phyloP scores from a whole-genome alignment of 2,329 filamentous ascomycete species.

The Purpureocillium takamizusanense region DNA sequence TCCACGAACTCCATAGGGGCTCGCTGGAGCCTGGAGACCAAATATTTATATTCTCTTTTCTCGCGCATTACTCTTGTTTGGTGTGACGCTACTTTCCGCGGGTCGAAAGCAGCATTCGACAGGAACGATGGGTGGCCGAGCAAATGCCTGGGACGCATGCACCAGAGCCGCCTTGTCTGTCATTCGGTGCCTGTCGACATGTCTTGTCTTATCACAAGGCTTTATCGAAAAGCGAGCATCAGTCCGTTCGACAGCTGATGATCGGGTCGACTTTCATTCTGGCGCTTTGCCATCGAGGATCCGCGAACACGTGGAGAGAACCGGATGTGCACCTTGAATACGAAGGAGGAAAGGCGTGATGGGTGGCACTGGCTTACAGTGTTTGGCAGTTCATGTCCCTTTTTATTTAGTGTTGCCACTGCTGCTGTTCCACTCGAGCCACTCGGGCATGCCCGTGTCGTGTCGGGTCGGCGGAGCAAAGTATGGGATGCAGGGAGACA shows the following conservation, averaged over 20 bases:
- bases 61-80: not conserved
- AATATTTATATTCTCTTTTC: conserved; percentile 5
- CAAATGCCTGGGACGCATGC: too few relatives aligned
- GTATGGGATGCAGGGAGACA: not conserved
- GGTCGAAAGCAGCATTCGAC: too few relatives aligned
- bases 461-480: not conserved
- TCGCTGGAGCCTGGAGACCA: not conserved
- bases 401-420: not conserved
- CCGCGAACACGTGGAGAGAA: not conserved
- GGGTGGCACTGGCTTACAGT: not conserved
- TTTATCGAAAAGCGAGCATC: too few relatives aligned
- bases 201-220: too few relatives aligned
- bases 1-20: not conserved
- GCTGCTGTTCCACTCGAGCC: too few relatives aligned
- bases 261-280: conserved; percentile 5
- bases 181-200: too few relatives aligned
- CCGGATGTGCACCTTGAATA: conserved; percentile 5
- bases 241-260: too few relatives aligned
- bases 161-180: too few relatives aligned
- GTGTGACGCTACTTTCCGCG: too few relatives aligned
- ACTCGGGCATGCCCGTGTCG: too few relatives aligned
- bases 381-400: not conserved
- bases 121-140: too few relatives aligned
- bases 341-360: conserved; percentile 3
- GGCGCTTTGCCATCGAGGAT: not conserved